Percentiles rank a stretch among this genome's conserved stretches.
These are phyloP conservation scores for Talaromyces adpressus DNA, from an alignment of 495 filamentous ascomycete species.

Conservation along the genomic window DNA sequence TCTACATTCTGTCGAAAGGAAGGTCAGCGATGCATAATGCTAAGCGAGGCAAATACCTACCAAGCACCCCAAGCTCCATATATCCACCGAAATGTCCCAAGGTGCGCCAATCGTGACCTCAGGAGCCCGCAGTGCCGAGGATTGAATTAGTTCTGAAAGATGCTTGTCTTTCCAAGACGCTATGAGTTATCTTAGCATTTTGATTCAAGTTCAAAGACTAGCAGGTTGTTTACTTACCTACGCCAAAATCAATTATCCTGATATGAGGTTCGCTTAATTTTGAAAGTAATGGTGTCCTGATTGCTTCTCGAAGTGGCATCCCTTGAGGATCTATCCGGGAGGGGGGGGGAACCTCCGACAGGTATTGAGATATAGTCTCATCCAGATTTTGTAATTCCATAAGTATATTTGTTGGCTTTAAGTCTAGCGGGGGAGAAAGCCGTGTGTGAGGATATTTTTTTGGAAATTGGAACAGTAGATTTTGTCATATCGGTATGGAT, in stretches of 20 bases:
- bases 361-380: too few relatives aligned
- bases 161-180: conserved; percentile 25
- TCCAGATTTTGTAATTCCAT: too few relatives aligned
- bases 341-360: too few relatives aligned
- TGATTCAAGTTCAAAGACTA: conserved; percentile 7
- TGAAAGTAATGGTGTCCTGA: conserved; percentile 18
- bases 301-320: conserved; percentile 18
- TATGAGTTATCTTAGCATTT: conserved; percentile 11
- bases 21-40: conserved; percentile 5
- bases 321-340: conserved; percentile 6
- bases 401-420: too few relatives aligned
- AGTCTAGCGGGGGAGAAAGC: too few relatives aligned
- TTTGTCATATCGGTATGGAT: too few relatives aligned
- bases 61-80: conserved; percentile 41
- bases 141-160: conserved; percentile 36
- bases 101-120: too few relatives aligned
- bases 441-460: too few relatives aligned
- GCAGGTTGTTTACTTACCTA: conserved; percentile 15
- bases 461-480: too few relatives aligned
- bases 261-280: conserved; percentile 16
- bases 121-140: too few relatives aligned
- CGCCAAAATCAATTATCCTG: conserved; percentile 24
- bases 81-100: conserved; percentile 33
- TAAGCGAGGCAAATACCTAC: conserved; percentile 18
- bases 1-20: conserved; percentile 17